Percentiles rank a stretch among this genome's conserved stretches.
Evolutionary conservation across 345 rosid species (phyloP).

Genomic region (Raphanus raphanistrum): DNA sequence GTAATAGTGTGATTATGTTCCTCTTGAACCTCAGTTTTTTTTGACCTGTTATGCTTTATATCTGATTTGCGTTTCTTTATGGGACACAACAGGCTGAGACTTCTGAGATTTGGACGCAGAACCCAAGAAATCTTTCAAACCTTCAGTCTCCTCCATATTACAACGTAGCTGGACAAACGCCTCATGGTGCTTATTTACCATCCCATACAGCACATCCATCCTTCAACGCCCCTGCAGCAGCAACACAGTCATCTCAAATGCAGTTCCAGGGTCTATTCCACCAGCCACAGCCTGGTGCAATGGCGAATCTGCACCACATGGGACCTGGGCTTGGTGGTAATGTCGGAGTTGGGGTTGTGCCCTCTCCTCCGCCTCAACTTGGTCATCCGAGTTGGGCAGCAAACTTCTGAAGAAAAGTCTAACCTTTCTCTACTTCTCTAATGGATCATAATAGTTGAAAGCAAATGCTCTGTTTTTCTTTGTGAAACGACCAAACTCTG

Average conservation of each 20-base stretch:
- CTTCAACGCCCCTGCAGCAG: conserved; percentile 74
- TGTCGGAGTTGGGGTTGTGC: conserved; percentile 76
- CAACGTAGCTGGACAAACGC: conserved; percentile 78
- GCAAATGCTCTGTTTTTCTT: conserved; percentile 31
- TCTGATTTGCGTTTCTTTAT: conserved; percentile 13
- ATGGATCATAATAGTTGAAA: conserved; percentile 49
- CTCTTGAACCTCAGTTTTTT: conserved; percentile 2
- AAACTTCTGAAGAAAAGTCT: conserved; percentile 64
- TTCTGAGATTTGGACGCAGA: conserved; percentile 92
- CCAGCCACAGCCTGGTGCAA: conserved; percentile 69
- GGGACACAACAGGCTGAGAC: conserved; percentile 63
- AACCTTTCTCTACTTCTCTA: conserved; percentile 42
- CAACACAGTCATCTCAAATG: conserved; percentile 87
- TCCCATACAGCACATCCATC: conserved; percentile 81
- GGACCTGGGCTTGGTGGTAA: conserved; percentile 81
- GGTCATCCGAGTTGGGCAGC: conserved; percentile 92
- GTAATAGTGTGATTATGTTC: conserved; percentile 38
- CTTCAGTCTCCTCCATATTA: conserved; percentile 76
- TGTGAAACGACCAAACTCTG: conserved; percentile 38
- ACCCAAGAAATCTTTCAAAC: conserved; percentile 70
- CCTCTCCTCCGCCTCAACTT: conserved; percentile 66
- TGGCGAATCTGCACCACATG: conserved; percentile 73
- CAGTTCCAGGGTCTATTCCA: conserved; percentile 83
- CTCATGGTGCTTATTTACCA: conserved; percentile 74
- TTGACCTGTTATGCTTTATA: not conserved